A percentile compares a stretch with the other conserved stretches of the same genome.
Conservation (phyloP, 2,329 filamentous ascomycete species). For the Apiospora marii region DNA sequence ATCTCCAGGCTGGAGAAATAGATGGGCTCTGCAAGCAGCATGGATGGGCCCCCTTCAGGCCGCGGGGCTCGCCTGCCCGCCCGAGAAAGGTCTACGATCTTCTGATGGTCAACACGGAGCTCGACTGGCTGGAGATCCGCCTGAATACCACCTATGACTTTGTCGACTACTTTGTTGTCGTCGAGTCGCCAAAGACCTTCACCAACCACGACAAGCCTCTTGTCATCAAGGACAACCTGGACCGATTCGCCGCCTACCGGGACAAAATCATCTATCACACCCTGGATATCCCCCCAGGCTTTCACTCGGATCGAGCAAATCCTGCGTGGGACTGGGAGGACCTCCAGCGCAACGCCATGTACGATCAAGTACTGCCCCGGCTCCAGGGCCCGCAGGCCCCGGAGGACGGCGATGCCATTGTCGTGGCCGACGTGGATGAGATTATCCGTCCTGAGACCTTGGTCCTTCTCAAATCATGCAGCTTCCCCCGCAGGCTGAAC, state of each 20-base stretch:
- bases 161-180: slow-evolving; percentile 71
- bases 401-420: slow-evolving; percentile 59
- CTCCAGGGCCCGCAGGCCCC: slow-evolving; percentile 53
- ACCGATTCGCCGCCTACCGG: slow-evolving; percentile 59
- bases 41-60: slow-evolving; percentile 47
- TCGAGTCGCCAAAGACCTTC: slow-evolving; percentile 67
- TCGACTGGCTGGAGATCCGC: slow-evolving; percentile 72
- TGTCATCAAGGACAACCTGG: slow-evolving; percentile 59
- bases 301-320: slow-evolving; percentile 45
- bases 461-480: slow-evolving; percentile 56
- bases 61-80: slow-evolving; percentile 26
- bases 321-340: slow-evolving; percentile 58
- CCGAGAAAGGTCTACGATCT: slow-evolving; percentile 66
- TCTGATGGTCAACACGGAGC: slow-evolving; percentile 67
- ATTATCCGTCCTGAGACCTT: slow-evolving; percentile 61
- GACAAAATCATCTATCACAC: slow-evolving; percentile 68
- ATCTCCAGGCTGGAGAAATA: slow-evolving; percentile 31
- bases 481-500: slow-evolving; percentile 60
- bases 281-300: slow-evolving; percentile 53
- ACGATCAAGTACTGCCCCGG: slow-evolving; percentile 60
- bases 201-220: slow-evolving; percentile 64
- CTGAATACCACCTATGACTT: slow-evolving; percentile 63
- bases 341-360: slow-evolving; percentile 62
- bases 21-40: slow-evolving; percentile 45
- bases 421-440: slow-evolving; percentile 69